Evolutionary conservation across 2,329 filamentous ascomycete species (phyloP).

Genomic region (Chrysoporthe austroafricana): DNA sequence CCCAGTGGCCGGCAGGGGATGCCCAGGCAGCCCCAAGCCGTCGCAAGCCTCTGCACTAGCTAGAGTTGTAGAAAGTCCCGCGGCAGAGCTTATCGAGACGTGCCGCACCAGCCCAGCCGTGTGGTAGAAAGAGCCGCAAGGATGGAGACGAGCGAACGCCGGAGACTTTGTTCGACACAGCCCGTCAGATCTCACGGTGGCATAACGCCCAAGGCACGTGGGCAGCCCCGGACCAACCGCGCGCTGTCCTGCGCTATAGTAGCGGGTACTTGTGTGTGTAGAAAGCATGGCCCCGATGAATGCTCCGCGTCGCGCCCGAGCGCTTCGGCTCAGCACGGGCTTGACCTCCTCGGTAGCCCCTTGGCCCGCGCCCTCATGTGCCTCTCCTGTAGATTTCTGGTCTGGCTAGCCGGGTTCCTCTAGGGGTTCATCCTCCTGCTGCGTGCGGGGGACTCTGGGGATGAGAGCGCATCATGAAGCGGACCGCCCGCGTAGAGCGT

Average conservation of each 20-base stretch:
- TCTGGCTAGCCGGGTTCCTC: too few species aligned
- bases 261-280: neutral
- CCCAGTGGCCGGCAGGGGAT: neutral
- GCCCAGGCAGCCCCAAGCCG: neutral
- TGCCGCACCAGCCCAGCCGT: too few species aligned
- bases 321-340: neutral
- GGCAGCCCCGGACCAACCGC: neutral
- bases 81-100: neutral
- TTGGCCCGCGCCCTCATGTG: too few species aligned
- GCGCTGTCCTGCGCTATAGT: neutral
- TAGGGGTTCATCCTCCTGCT: too few species aligned
- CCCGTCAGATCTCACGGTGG: neutral
- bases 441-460: too few species aligned
- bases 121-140: neutral
- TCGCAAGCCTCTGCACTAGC: conserved; percentile 1
- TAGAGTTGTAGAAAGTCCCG: neutral
- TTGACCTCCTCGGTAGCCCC: too few species aligned
- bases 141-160: neutral
- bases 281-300: neutral
- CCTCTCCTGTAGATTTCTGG: too few species aligned
- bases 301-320: neutral
- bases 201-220: neutral
- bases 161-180: neutral
- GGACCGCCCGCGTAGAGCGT: too few species aligned
- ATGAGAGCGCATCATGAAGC: too few species aligned